Conservation (phyloP, 768 basidiomycete species). For the Rhodotorula taiwanensis region DNA sequence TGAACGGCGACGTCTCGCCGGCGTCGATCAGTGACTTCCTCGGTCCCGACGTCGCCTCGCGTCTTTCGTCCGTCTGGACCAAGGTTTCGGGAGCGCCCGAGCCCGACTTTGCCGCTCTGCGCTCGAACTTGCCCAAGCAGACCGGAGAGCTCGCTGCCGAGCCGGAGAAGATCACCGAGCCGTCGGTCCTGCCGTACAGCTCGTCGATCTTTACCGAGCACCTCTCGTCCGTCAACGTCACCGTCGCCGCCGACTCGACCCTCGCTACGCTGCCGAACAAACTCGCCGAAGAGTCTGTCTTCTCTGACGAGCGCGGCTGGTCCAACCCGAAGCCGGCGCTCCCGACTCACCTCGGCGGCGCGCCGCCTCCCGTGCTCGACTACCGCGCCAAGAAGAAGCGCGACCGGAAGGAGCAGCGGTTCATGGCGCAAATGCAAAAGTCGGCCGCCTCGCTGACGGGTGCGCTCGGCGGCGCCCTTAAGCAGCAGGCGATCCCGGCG, state of each 20-base stretch:
- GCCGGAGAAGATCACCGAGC: constrained; percentile 1
- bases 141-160: constrained; percentile 20
- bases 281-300: constrained; percentile 15
- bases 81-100: constrained; percentile 28
- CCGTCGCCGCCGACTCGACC: constrained; percentile 33
- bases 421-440: constrained; percentile 55
- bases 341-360: constrained; percentile 55
- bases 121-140: constrained; percentile 37
- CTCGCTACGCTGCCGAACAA: constrained; percentile 25
- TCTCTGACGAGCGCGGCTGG: constrained; percentile 26
- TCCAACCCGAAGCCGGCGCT: constrained; percentile 42
- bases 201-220: constrained; percentile 42
- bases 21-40: constrained; percentile 42
- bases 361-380: constrained; percentile 43
- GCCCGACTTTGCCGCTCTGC: constrained; percentile 43
- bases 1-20: constrained; percentile 41
- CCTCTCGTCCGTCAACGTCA: constrained; percentile 45
- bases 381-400: constrained; percentile 47
- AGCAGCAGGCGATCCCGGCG: constrained; percentile 54
- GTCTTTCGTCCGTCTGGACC: constrained; percentile 36
- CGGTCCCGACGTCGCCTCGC: constrained; percentile 40
- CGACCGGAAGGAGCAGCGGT: constrained; percentile 53
- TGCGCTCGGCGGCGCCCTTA: constrained; percentile 54
- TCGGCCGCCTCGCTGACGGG: constrained; percentile 62
- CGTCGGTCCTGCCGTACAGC: constrained; percentile 47